Base-by-base conservation (phyloP, 2,329 filamentous ascomycete species). In the Trichoderma breve region DNA sequence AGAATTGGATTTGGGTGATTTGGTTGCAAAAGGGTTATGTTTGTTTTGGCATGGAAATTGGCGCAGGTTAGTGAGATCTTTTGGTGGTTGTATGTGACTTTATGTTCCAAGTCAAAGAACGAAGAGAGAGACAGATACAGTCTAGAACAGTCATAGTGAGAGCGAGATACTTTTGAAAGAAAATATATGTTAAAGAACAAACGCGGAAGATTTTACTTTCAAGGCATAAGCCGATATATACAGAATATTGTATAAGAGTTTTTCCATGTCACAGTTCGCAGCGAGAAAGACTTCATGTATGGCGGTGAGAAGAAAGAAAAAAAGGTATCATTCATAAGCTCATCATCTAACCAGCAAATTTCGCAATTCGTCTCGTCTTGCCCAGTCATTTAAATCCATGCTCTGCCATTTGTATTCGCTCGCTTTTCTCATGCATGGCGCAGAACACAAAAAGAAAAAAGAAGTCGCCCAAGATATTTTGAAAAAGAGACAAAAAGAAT, bases 311-410 rank as follows among this genome's bases (percentile, higher is more conserved):
- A 39, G 18, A 43, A 57, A 18, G 62, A 24, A n/a, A 43, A 26
- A 43, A 43, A 63, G 57, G 65, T 72, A 72, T 72, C 64, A 72
- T 72, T 69, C 64, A 63, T 72, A 58, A 69, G 5, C 32, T 63
- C 64, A 63, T 72, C 39, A 36, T 26, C 47, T 34, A 39, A 1
- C 21, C 47, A 53, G 47, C 11, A 15, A 36, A 57, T 55, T 53
- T 36, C 2, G 55, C 70, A 68, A 55, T 36, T 55, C 34, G 28
- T 61, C 39, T 39, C 24, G 64, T 34, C 57, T 18, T 69, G 30
- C 18, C 51, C 57, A 6, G 36, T 58, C 60, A 71, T 55, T 55
- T 65, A 21, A 64, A 71, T 28, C 34, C 64, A 60, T 64, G 36
- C 28, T 34, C n/a, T 70, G 24, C 66, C 53, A 68, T 60, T n/a